phyloP scores from a whole-genome alignment of 2,329 filamentous ascomycete genomes.

The Trichoderma sp. region DNA sequence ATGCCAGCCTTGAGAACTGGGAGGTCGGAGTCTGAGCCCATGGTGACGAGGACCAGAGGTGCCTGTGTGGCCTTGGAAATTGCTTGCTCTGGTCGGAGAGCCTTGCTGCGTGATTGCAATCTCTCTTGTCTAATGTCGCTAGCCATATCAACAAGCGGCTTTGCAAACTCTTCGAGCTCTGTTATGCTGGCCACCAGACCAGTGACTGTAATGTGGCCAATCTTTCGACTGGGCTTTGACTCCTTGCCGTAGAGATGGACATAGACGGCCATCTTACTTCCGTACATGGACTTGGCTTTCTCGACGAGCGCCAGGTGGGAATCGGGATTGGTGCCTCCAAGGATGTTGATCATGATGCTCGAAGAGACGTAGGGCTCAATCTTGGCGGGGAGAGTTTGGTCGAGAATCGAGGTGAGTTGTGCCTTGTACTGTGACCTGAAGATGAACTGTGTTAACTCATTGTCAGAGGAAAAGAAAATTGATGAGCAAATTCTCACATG shows the following conservation, averaged over 20 bases:
- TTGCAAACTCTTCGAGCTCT: slow-evolving; percentile 57
- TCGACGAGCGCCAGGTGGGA: slow-evolving; percentile 58
- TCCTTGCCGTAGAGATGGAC: slow-evolving; percentile 92
- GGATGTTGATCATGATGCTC: slow-evolving; percentile 78
- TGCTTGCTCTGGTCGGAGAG: slow-evolving; percentile 36
- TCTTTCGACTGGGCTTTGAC: slow-evolving; percentile 85
- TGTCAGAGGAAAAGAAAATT: too few species aligned
- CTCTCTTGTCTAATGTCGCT: slow-evolving; percentile 59
- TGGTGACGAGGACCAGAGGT: slow-evolving; percentile 72
- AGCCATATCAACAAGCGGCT: slow-evolving; percentile 66
- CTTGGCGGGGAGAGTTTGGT: slow-evolving; percentile 52
- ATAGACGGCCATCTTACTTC: slow-evolving; percentile 48
- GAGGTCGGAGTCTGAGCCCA: slow-evolving; percentile 80
- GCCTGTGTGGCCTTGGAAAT: slow-evolving; percentile 17
- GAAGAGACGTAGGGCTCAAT: slow-evolving; percentile 59
- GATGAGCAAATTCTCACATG: slow-evolving; percentile 35
- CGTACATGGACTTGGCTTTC: slow-evolving; percentile 44
- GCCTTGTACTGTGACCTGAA: slow-evolving; percentile 78
- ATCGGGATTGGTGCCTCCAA: slow-evolving; percentile 64
- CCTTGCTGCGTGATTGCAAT: slow-evolving; percentile 40
- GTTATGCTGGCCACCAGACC: slow-evolving; percentile 61
- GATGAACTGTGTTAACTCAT: not conserved
- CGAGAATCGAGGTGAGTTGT: slow-evolving; percentile 82
- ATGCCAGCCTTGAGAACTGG: slow-evolving; percentile 64
- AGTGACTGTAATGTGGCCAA: slow-evolving; percentile 87